Percentiles rank a stretch among this genome's conserved stretches.
phyloP scores from a whole-genome alignment of 352 stramenopile species.

The Globisporangium polare region DNA sequence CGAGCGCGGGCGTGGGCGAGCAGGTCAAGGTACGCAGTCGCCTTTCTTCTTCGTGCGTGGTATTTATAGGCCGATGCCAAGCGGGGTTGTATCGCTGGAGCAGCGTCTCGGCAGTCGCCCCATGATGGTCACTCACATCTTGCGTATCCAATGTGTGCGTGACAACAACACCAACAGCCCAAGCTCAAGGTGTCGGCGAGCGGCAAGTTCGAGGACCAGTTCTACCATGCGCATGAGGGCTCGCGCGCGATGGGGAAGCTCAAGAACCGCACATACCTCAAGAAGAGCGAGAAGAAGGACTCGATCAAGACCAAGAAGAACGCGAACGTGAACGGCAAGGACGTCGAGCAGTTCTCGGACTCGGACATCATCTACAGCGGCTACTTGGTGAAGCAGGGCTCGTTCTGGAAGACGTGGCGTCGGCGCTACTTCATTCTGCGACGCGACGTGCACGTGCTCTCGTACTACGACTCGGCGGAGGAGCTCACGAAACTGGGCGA shows the following conservation, averaged over 20 bases:
- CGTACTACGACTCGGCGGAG: conserved; percentile 77
- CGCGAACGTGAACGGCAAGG: conserved; percentile 68
- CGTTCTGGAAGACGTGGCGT: conserved; percentile 87
- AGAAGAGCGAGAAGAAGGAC: conserved; percentile 34
- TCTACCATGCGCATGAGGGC: conserved; percentile 77
- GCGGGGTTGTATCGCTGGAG: background rate
- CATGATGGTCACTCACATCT: background rate
- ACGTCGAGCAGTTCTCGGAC: conserved; percentile 85
- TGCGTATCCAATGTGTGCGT: background rate
- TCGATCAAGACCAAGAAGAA: conserved; percentile 34
- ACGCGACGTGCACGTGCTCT: conserved; percentile 61
- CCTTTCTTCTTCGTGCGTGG: background rate
- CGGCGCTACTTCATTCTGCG: conserved; percentile 82
- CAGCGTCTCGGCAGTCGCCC: background rate
- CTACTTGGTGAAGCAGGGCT: conserved; percentile 83
- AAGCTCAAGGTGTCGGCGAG: conserved; percentile 79
- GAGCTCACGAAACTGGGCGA: conserved; percentile 81
- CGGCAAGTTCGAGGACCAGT: conserved; percentile 83
- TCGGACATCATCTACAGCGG: conserved; percentile 76
- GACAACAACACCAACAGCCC: conserved; percentile 28
- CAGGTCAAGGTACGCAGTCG: conserved; percentile 16
- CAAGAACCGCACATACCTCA: conserved; percentile 70
- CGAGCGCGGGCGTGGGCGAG: conserved; percentile 4
- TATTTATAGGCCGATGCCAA: background rate
- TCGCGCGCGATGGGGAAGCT: conserved; percentile 78